These are phyloP conservation scores for Penicillium macrosclerotiorum DNA, from an alignment of 495 filamentous ascomycete species.

Conservation along the genomic window DNA sequence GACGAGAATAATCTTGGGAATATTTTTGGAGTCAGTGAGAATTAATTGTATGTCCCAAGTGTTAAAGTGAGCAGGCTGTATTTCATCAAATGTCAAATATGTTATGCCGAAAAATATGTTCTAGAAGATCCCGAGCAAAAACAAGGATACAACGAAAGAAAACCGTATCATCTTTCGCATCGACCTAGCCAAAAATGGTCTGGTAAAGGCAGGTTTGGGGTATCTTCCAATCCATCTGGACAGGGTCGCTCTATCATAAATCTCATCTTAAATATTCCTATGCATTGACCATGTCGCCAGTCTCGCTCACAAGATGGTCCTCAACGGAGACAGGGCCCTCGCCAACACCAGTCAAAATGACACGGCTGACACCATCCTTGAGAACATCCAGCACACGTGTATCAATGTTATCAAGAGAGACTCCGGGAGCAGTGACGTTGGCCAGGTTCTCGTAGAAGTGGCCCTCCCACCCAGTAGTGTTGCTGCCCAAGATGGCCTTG, in stretches of 20 bases:
- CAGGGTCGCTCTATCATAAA: conserved; percentile 14
- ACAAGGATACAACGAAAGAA: conserved; percentile 17
- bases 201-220: conserved; percentile 16
- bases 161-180: conserved; percentile 19
- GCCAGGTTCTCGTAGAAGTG: conserved; percentile 46
- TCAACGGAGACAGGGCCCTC: conserved; percentile 80
- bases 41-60: too few species aligned
- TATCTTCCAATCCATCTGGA: conserved; percentile 23
- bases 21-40: too few species aligned
- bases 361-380: conserved; percentile 75
- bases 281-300: conserved; percentile 54
- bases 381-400: conserved; percentile 55
- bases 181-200: conserved; percentile 9
- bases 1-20: too few species aligned
- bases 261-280: conserved; percentile 13
- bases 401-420: conserved; percentile 54
- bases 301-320: conserved; percentile 71
- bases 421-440: conserved; percentile 45
- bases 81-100: background rate
- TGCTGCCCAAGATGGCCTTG: conserved; percentile 45
- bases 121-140: conserved; percentile 5
- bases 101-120: conserved; percentile 14
- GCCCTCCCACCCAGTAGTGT: conserved; percentile 62
- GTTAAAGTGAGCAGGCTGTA: background rate
- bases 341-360: conserved; percentile 89